Evolutionary conservation across 352 stramenopile species (phyloP), one percentile per base, ranked within the genome.

Genomic region (Phytophthora pinifolia): DNA sequence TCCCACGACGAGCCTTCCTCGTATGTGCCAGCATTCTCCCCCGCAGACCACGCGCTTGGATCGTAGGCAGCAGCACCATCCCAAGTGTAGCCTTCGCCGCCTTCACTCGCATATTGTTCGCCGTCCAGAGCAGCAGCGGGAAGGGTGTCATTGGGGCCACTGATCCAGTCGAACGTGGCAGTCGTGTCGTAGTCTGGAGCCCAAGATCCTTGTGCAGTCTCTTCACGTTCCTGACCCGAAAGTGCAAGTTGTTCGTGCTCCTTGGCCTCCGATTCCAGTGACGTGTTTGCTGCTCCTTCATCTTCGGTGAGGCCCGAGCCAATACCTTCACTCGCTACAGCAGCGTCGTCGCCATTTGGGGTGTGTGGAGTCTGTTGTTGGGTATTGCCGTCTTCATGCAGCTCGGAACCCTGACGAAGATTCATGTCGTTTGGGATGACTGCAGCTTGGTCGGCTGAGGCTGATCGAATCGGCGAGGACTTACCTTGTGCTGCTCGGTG

Each of bases 31-130:
- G 14, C 18, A 6, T 58, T 25, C 7, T 44, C 47, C 32, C 15
- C 60, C 47, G 12, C 53, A 38, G 39, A 9, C 54, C 59, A 68
- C 32, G 37, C 41, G 29, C 18, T 61, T 38, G 36, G 47, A n/a
- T 67, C 52, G 22, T 64, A 60, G 2, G 42, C 9, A 31, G n/a
- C 35, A 46, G 14, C 46, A 10, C 54, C 59, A 2, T 34, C 46
- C 46, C 34, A 54, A 38, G 38, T 58, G 20, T 41, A 50, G 29
- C 15, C 31, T 31, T 15, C 17, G 14, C 10, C 22, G 7, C 20
- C 37, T 38, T 43, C 54, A 20, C 1, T 14, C 12, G 14, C 46
- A 42, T 33, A 5, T 9, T 57, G 32, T 12, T 68, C 54, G 14
- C 35, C 38, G 44, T 54, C n/a, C 9, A 31, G 33, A 51, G 14